Evolutionary conservation across 2,329 filamentous ascomycete species (phyloP).

Genomic region (Penicillium glabrum): DNA sequence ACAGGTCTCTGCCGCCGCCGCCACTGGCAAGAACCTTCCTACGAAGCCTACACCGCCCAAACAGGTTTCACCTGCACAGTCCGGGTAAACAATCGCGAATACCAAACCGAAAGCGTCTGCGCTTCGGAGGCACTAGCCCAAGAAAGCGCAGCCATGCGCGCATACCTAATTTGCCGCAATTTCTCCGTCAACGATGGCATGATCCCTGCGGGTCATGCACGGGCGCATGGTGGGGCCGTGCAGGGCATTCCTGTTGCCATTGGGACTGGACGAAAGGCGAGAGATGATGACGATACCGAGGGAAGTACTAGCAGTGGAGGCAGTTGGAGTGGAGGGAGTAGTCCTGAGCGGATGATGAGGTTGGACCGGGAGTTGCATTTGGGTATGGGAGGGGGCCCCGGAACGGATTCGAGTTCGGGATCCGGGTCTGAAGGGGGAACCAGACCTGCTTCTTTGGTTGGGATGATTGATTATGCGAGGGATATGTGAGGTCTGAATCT

Average conservation of each 20-base stretch:
- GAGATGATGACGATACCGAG: constrained; percentile 49
- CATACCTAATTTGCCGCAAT: constrained; percentile 96
- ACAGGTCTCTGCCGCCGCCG: constrained; percentile 90
- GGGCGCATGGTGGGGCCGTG: constrained; percentile 52
- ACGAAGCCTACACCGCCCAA: constrained; percentile 74
- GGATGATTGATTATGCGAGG: constrained; percentile 5
- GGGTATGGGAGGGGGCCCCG: not conserved
- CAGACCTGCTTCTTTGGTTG: constrained; percentile 1
- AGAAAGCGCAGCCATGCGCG: constrained; percentile 91
- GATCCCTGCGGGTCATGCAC: constrained; percentile 60
- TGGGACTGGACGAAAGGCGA: constrained; percentile 57
- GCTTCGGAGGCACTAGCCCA: constrained; percentile 79
- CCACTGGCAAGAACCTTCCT: constrained; percentile 88
- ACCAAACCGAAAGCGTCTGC: constrained; percentile 85
- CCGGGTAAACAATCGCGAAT: constrained; percentile 93
- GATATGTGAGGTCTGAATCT: not conserved
- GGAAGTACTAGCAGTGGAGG: constrained; percentile 44
- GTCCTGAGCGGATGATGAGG: constrained; percentile 37
- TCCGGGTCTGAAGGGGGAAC: not conserved
- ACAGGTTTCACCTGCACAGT: constrained; percentile 86
- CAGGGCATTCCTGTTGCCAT: constrained; percentile 66
- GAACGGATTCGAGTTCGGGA: not conserved
- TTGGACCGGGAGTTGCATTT: not conserved
- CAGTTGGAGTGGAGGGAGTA: constrained; percentile 57
- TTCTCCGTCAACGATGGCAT: constrained; percentile 97